Conservation (phyloP, 371 early-diverging fungal species). For the Mucor piriformis region DNA sequence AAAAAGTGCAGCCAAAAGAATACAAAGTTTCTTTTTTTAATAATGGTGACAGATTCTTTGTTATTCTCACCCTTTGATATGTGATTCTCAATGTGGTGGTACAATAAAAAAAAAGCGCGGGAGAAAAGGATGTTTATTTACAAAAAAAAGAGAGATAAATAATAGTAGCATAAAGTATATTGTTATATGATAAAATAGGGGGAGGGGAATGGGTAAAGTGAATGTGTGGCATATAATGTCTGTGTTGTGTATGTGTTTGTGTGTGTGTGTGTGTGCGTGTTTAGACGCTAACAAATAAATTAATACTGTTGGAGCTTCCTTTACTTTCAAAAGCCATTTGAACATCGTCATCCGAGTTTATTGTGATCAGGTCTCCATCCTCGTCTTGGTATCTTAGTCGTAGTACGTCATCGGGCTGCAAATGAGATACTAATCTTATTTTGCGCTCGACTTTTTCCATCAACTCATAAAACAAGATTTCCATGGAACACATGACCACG, state of each 20-base stretch:
- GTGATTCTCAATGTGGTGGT: background rate
- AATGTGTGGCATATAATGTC: background rate
- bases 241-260: background rate
- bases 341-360: slow-evolving; percentile 89
- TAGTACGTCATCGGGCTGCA: slow-evolving; percentile 45
- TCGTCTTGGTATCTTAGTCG: slow-evolving; percentile 89
- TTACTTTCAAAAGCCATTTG: slow-evolving; percentile 86
- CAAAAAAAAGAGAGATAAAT: background rate
- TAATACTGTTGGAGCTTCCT: slow-evolving; percentile 30
- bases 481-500: slow-evolving; percentile 76
- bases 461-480: slow-evolving; percentile 74
- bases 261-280: background rate
- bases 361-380: slow-evolving; percentile 85
- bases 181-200: background rate
- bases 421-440: slow-evolving; percentile 74
- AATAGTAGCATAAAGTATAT: background rate
- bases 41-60: background rate
- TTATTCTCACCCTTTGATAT: too few relatives aligned
- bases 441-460: slow-evolving; percentile 83
- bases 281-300: slow-evolving; percentile 36
- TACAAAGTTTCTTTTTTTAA: too few relatives aligned
- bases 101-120: background rate
- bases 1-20: too few relatives aligned
- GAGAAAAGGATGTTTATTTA: background rate
- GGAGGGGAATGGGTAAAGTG: background rate